Evolutionary conservation across 2,329 filamentous ascomycete genomes (phyloP), one percentile per base, ranked within the genome.

Genomic region (Graphium sp.): DNA sequence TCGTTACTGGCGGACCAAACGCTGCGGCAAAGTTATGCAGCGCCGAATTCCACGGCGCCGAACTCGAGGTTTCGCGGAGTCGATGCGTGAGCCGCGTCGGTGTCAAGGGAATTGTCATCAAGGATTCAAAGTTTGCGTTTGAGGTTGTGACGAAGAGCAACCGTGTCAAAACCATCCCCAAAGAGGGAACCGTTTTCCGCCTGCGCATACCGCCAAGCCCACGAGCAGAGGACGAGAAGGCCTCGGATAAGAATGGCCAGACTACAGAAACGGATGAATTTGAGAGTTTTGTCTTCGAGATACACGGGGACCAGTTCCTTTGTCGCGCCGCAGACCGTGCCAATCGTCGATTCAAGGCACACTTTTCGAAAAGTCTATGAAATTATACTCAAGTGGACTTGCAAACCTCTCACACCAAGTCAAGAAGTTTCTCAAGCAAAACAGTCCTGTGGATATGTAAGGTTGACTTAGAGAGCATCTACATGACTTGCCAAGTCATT

Each of bases 11-110:
- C 12, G 68, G 67, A 0, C 55, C 67, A 4, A 39, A 52, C 5
- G 65, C 74, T 3, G 79, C 75, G 5, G 77, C 78, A 5, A 79
- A 89, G 49, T 56, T 98, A 19, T 74, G 70, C 24, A 82, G 76
- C 32, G 87, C 85, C 2, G 89, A 98, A 52, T 87, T 84, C 42
- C 85, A 95, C 48, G 89, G 89, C 2, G 85, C 87, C 11, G 58
- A 73, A 39, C 49, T 94, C 13, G 73, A 84, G 53, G 82, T 95
- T 14, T 78, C 87, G 31, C 58, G 85, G 40, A 89, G 84, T 48
- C 56, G 68, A 18, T 94, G 85, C 47, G 68, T 77, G 11, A 74
- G 79, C 30, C 63, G 87, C 11, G 85, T 98, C 1, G 87, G 89
- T 0, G 53, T 87, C 30, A 69, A 62, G 41, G 89, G 89, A 11